Evolutionary conservation across 2,329 filamentous ascomycete species (phyloP).

Genomic region (Aspergillus amoenus): DNA sequence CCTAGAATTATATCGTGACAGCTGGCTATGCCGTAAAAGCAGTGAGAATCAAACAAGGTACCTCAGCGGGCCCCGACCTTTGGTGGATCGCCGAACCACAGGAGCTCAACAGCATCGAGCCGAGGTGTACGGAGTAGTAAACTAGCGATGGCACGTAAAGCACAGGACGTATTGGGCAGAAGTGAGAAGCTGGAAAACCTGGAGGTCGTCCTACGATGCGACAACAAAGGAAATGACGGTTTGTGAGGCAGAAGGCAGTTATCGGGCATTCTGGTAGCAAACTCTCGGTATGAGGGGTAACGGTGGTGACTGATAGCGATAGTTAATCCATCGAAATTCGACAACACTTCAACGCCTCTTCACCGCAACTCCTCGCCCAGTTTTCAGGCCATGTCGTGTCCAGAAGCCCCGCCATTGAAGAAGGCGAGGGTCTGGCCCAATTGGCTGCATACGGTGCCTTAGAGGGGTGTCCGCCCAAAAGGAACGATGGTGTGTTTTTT

Average conservation of each 20-base stretch:
- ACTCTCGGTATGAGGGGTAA: slow-evolving; percentile 1
- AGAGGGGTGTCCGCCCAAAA: background rate
- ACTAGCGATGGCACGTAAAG: background rate
- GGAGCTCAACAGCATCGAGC: background rate
- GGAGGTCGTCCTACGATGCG: background rate
- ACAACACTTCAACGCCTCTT: slow-evolving; percentile 1
- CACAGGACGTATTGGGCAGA: background rate
- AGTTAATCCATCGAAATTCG: background rate
- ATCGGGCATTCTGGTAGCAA: background rate
- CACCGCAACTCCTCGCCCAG: slow-evolving; percentile 11
- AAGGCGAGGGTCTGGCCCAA: background rate
- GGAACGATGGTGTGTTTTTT: background rate
- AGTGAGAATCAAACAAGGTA: background rate
- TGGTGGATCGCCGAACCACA: background rate
- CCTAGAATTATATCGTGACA: too few relatives aligned
- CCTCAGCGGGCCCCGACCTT: background rate
- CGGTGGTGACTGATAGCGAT: background rate
- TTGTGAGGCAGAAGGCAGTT: background rate
- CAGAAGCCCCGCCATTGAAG: background rate
- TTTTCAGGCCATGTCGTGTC: background rate
- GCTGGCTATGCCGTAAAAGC: background rate
- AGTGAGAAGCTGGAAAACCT: background rate
- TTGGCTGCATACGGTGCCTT: slow-evolving; percentile 3
- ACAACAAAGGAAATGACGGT: background rate
- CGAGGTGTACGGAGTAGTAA: background rate